Base-by-base conservation (phyloP, 2,329 filamentous ascomycete species). In the Fusarium sterilihyphosum region DNA sequence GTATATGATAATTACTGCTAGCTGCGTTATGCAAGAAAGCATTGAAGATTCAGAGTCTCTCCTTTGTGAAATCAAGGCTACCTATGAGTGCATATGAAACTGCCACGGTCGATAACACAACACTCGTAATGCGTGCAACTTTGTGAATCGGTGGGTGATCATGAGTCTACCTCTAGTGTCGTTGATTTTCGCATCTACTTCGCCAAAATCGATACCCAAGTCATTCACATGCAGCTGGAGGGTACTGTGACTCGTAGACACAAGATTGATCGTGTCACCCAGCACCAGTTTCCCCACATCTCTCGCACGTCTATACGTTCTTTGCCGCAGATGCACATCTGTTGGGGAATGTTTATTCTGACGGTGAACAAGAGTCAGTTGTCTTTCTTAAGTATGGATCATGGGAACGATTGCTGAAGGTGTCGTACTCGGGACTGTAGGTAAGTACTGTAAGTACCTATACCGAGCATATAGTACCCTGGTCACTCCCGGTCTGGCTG, bases 211-310 rank as follows among this genome's bases (percentile, higher is more conserved):
- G n/a, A 43, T n/a, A 37, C 31, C 37, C 31, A 47, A 64, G 59
- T 53, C 62, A 58, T 50, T 35, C 47, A 62, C 31, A 38, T 29
- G 20, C 37, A 49, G 43, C 24, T 18, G 43, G 16, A 59, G 33
- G 33, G 47, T 49, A 35, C 47, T 43, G 59, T 67, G 67, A 69
- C 63, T 74, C 63, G 67, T 16, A 56, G 43, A 49, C 35, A 33
- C 54, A 43, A 62, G 29, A 58, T 49, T 72, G 63, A 65, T 61
- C 71, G 61, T 57, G 60, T 73, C 68, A 70, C 50, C 53, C 31
- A 65, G 31, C 40, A 56, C 41, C 22, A n/a, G 20, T 13, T n/a
- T 20, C 31, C 43, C 57, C 65, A 33, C 38, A 18, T 40, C 46
- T 40, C 46, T 66, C 29, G 20, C 38, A 26, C 18, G 37, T 44